phyloP scores from a whole-genome alignment of 2,329 filamentous ascomycete species.

The Fonsecaea pugnacius region DNA sequence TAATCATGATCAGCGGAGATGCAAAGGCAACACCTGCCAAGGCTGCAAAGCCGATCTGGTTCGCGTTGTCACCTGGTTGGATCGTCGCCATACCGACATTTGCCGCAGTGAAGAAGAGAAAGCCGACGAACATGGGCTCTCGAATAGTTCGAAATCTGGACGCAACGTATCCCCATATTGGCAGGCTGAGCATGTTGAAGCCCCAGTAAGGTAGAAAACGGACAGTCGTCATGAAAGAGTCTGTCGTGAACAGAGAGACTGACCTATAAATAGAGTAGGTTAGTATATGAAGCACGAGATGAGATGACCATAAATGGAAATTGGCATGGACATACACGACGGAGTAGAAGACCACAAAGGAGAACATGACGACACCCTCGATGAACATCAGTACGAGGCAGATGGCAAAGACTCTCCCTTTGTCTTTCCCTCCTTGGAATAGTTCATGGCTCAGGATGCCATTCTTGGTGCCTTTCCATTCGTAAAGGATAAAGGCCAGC shows the following conservation, averaged over 20 bases:
- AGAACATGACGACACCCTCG: conserved; percentile 15
- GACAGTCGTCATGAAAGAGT: background rate
- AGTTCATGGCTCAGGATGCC: conserved; percentile 23
- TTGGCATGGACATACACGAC: conserved; percentile 4
- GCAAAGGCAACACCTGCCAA: conserved; percentile 15
- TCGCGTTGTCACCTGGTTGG: conserved; percentile 7
- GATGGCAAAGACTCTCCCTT: conserved; percentile 15
- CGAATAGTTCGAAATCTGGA: conserved; percentile 12
- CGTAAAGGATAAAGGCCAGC: conserved; percentile 16
- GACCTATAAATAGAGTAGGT: too few species aligned
- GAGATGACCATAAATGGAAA: too few species aligned
- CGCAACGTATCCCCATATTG: conserved; percentile 3
- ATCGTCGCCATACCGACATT: conserved; percentile 10
- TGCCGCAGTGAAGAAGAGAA: conserved; percentile 5
- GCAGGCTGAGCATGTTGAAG: background rate
- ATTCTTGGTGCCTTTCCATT: conserved; percentile 22
- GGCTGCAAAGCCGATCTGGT: conserved; percentile 1
- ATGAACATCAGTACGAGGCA: conserved; percentile 22
- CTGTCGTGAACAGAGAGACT: background rate
- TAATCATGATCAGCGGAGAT: conserved; percentile 8
- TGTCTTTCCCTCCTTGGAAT: conserved; percentile 13
- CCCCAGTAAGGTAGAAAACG: background rate
- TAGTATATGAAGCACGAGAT: too few species aligned
- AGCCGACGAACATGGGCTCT: conserved; percentile 7
- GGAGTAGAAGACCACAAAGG: conserved; percentile 22